Evolutionary conservation across 1,139 yeast genomes (phyloP), one percentile per base, ranked within the genome.

Genomic region (Blastobotrys illinoisensis): DNA sequence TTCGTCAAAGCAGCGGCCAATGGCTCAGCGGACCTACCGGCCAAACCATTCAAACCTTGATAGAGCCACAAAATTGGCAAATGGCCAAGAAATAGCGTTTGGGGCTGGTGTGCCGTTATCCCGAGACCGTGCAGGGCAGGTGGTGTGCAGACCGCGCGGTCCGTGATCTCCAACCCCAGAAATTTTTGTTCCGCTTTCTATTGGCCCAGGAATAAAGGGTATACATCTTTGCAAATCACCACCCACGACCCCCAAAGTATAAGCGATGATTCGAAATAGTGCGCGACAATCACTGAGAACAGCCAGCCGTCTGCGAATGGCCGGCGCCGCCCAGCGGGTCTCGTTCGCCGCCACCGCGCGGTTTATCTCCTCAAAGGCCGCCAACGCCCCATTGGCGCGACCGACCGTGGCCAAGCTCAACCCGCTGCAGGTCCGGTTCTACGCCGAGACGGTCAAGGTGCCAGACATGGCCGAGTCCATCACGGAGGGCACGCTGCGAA

Each of bases 391-490:
- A 3, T 3, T 26, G 32, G 32, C 11, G 32, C 32, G 32, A 26
- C 32, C 32, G 32, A 26, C 32, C 32, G 13, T 26, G 20, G 9
- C 18, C 20, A 40, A 16, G 20, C 20, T 18, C 20, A 18, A 40
- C n/a, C 44, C 44, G 19, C 20, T 18, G 23, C 16, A 20, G 47
- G 16, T n/a, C 24, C 19, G 32, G 9, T 36, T 20, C 47, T 43
- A 49, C 52, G 68, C 69, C 54, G 69, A 66, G 57, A 63, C 68
- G 54, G 96, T 93, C 56, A 88, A 90, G 73, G 99, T 93, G 44
- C 99, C 99, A 52, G 96, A 89, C 63, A 90, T 93, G 97, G 99
- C 99, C 51, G 99, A 93, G 75, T 91, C 98, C 54, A 86, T 93
- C 69, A 89, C 97, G 51, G 99, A 93, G 74, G 99, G 99, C 72